Base-by-base conservation (phyloP, 2,329 filamentous ascomycete genomes). In the Boeremia lycopersici region DNA sequence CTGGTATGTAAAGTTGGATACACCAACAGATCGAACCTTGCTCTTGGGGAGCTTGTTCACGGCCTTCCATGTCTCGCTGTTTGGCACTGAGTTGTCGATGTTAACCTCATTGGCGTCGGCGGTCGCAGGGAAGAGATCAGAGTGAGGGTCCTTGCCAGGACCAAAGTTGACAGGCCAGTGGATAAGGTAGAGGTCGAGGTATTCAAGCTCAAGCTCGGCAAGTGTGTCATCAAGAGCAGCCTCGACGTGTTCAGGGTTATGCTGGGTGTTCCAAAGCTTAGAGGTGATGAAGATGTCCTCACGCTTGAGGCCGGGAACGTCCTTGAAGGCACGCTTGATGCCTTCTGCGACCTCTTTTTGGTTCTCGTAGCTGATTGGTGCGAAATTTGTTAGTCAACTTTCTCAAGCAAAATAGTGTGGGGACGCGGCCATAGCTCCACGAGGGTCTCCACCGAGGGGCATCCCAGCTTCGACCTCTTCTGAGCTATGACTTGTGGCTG, bases 261-360 rank as follows among this genome's bases (percentile, higher is more conserved):
- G 90, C 83, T 92, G 95, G 62, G 87, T 87, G 80, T 93, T 92
- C 91, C 91, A 96, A 54, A 96, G 87, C 83, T 96, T 96, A 74
- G 89, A 91, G 59, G 92, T 93, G 53, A 70, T 68, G 57, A 71
- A 71, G 42, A 70, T 63, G 43, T 70, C 68, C 52, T 71, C 67
- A 39, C 65, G 66, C 60, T 68, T 69, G 33, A 66, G 58, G 43
- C 61, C 63, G 6, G 65, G 64, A 29, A 68, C 47, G 41, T 69
- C 67, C 34, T 62, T 60, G 55, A 65, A 69, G 15, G 67, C 67
- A 46, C 65, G 63, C 53, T 70, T 71, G 51, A 72, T 62, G 40
- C 67, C 69, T 30, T 67, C 48, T n/a, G 63, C 69, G 29, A 71
- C 65, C 41, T 71, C 70, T 26, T 64, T 63, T 39, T 72, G 64